These are phyloP conservation scores for Venturia nashicola DNA, from an alignment of 2,329 filamentous ascomycete genomes.

Conservation along the genomic window DNA sequence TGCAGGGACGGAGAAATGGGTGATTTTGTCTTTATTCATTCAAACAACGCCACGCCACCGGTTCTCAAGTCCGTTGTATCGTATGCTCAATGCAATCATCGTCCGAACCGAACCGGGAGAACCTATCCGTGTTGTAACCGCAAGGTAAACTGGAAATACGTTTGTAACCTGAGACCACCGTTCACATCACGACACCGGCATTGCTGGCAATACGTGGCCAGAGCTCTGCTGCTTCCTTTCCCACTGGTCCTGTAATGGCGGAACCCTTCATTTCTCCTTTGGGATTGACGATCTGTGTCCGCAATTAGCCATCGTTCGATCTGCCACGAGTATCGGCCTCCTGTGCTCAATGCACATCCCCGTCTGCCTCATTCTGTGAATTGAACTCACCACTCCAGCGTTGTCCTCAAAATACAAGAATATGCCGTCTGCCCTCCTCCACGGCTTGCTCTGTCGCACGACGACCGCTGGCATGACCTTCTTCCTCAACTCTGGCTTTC, in stretches of 20 bases:
- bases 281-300: conserved; percentile 85
- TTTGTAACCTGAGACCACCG: background rate
- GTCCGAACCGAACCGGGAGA: background rate
- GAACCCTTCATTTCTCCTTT: conserved; percentile 99
- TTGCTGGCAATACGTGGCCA: conserved; percentile 99
- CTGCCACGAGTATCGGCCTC: background rate
- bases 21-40: conserved; percentile 3
- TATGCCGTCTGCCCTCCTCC: conserved; percentile 96
- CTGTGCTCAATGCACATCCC: background rate
- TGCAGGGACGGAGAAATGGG: background rate
- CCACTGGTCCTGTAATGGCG: conserved; percentile 96
- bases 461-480: conserved; percentile 99
- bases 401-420: conserved; percentile 99
- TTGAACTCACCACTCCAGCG: conserved; percentile 78
- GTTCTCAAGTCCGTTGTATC: background rate
- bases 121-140: background rate
- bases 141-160: background rate
- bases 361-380: conserved; percentile 9
- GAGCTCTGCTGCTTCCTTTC: conserved; percentile 98
- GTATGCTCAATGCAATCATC: background rate
- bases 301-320: background rate
- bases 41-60: background rate
- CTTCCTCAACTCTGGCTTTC: conserved; percentile 99
- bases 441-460: conserved; percentile 97
- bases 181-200: conserved; percentile 99